Base-by-base conservation (phyloP, 169 alveolate genomes). In the Babesia sp. region DNA sequence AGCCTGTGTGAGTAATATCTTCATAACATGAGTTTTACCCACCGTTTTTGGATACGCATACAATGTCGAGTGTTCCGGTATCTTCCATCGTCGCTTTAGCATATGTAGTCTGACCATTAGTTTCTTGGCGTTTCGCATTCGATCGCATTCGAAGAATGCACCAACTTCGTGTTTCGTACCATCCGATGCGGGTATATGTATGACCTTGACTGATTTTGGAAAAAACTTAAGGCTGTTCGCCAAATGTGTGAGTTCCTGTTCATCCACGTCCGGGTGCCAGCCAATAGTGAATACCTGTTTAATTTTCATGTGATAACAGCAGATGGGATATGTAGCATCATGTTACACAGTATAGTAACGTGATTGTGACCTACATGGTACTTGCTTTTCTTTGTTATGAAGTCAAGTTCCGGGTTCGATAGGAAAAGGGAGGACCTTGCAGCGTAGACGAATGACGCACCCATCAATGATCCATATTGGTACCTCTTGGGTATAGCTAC, bases 1-100 rank as follows among this genome's bases (percentile, higher is more conserved):
- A 26, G 93, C 91, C 93, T 89, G 71, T 41, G 71, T 66, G 42
- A 50, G 39, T 29, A n/a, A n/a, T 61, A 46, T 33, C 20, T 48
- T 18, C 33, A 48, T 12, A 34, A n/a, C 18, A 20, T 14, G 33
- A 61, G 28, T 31, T 1, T 9, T 26, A 20, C 84, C 46, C 81
- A 89, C 93, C 44, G 73, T 61, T 51, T 85, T 89, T 0, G 93
- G 93, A 71, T 89, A 89, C 28, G 93, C 91, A 46, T 82, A 89
- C 70, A 89, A 89, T 48, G 64, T 68, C 20, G 81, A 66, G 50
- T 80, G 55, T 22, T 85, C 81, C 41, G 93, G 80, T 26, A 89
- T 89, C 80, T 89, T 89, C 93, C 93, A 89, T 41, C 90, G 71
- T 28, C 82, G 83, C 60, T 89, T 89, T 45, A 89, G 85, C 69